Percentiles rank a stretch among this genome's conserved stretches.
phyloP scores from a whole-genome alignment of 2,329 filamentous ascomycete genomes.

The Thielaviopsis punctulata region DNA sequence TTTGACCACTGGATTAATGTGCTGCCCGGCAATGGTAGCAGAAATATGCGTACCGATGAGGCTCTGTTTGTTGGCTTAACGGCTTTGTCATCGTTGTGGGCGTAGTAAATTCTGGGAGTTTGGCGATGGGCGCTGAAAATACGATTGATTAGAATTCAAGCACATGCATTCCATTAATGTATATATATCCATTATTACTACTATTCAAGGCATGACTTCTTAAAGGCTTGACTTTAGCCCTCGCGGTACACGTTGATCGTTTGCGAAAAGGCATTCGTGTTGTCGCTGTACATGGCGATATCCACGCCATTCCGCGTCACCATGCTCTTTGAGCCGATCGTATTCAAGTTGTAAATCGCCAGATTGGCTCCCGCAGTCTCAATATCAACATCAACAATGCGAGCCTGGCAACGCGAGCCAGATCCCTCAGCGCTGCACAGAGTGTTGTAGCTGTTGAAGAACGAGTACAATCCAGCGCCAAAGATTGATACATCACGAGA shows the following conservation, averaged over 20 bases:
- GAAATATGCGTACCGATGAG: constrained; percentile 72
- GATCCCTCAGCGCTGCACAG: constrained; percentile 26
- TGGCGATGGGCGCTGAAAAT: background rate
- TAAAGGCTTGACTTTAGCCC: constrained; percentile 5
- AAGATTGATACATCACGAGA: constrained; percentile 39
- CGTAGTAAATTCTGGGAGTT: background rate
- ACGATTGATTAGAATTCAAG: background rate
- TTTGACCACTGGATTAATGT: constrained; percentile 80
- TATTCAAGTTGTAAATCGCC: constrained; percentile 28
- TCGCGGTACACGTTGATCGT: constrained; percentile 21
- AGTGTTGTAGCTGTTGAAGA: constrained; percentile 47
- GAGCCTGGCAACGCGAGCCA: constrained; percentile 28
- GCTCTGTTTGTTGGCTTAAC: constrained; percentile 63
- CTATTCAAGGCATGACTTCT: constrained; percentile 5
- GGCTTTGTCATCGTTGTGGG: constrained; percentile 44
- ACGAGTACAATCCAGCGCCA: constrained; percentile 49
- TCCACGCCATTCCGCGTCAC: constrained; percentile 20
- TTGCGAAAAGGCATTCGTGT: constrained; percentile 23
- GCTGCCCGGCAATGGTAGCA: constrained; percentile 61
- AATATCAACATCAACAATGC: constrained; percentile 21
- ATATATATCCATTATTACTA: constrained; percentile 1
- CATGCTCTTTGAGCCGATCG: constrained; percentile 26
- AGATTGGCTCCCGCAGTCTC: constrained; percentile 15
- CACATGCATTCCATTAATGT: background rate
- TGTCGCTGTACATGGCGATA: constrained; percentile 22